Evolutionary conservation across 805 yeast genomes (phyloP).

Genomic region (Candida methanosorbosa): DNA sequence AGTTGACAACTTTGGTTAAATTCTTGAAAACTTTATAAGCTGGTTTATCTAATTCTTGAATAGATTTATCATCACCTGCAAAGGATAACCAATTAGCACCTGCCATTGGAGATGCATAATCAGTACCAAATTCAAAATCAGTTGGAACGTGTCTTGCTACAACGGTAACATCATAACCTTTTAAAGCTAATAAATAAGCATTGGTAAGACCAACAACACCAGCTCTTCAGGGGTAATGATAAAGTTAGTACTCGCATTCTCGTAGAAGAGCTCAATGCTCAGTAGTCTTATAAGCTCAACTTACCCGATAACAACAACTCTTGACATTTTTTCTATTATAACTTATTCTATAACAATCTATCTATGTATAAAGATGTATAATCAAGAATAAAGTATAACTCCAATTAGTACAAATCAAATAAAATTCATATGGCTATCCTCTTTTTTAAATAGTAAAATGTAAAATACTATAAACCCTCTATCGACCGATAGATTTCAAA

Average conservation of each 20-base stretch:
- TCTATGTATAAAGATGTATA: no score
- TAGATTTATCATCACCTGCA: slow-evolving; percentile 34
- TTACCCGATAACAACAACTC: not conserved
- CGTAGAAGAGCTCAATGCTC: not conserved
- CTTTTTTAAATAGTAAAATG: no score
- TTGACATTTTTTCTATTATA: no score
- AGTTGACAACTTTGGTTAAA: slow-evolving; percentile 32
- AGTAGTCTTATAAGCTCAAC: not conserved
- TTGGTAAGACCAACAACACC: slow-evolving; percentile 52
- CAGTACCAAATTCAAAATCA: slow-evolving; percentile 33
- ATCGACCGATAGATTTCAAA: no score
- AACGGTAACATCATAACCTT: slow-evolving; percentile 33
- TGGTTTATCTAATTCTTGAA: slow-evolving; percentile 33
- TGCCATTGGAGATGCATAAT: slow-evolving; percentile 59
- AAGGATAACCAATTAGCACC: slow-evolving; percentile 69
- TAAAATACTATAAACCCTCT: no score
- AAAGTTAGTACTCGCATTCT: no score
- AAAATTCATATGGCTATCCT: no score
- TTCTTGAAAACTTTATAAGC: slow-evolving; percentile 39
- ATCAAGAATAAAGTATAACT: no score
- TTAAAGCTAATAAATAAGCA: slow-evolving; percentile 33
- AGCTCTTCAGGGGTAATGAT: slow-evolving; percentile 26
- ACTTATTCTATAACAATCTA: no score
- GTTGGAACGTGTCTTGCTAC: slow-evolving; percentile 46
- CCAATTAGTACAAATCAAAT: no score